Conservation (phyloP, 2,329 filamentous ascomycete species). For the Botrytis tulipae region DNA sequence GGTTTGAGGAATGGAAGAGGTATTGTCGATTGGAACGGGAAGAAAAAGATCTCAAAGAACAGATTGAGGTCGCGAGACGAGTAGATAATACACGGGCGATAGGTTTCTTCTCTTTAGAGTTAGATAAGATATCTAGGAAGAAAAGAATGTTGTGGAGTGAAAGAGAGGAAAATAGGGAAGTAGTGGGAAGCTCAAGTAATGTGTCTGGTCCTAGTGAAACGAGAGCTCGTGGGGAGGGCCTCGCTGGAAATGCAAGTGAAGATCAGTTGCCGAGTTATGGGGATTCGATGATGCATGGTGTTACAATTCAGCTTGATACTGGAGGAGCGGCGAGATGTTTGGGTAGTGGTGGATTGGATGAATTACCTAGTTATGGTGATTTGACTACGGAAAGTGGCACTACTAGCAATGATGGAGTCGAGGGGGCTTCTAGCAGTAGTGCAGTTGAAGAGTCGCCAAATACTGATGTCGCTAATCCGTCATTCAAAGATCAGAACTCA, state of each 20-base stretch:
- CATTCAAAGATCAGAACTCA: background rate
- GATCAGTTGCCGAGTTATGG: slow-evolving; percentile 13
- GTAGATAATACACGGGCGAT: background rate
- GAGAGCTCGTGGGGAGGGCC: background rate
- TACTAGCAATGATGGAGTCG: background rate
- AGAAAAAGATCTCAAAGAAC: slow-evolving; percentile 19
- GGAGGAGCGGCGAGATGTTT: background rate
- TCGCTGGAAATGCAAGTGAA: no score
- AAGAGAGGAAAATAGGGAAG: slow-evolving; percentile 19
- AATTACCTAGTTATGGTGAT: background rate
- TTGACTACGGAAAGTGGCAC: background rate
- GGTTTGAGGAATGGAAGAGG: slow-evolving; percentile 35
- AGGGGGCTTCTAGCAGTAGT: background rate
- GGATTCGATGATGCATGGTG: background rate
- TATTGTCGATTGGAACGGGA: slow-evolving; percentile 30
- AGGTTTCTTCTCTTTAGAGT: slow-evolving; percentile 1
- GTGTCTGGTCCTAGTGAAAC: background rate
- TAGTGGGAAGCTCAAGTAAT: background rate
- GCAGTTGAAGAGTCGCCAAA: background rate
- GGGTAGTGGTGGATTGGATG: slow-evolving; percentile 5
- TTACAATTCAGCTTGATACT: background rate
- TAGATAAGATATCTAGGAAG: slow-evolving; percentile 13
- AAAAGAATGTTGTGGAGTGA: slow-evolving; percentile 21
- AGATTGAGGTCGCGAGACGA: slow-evolving; percentile 24
- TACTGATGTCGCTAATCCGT: background rate